phyloP scores from a whole-genome alignment of 75 land plant species.

The Ceratopteris richardii region DNA sequence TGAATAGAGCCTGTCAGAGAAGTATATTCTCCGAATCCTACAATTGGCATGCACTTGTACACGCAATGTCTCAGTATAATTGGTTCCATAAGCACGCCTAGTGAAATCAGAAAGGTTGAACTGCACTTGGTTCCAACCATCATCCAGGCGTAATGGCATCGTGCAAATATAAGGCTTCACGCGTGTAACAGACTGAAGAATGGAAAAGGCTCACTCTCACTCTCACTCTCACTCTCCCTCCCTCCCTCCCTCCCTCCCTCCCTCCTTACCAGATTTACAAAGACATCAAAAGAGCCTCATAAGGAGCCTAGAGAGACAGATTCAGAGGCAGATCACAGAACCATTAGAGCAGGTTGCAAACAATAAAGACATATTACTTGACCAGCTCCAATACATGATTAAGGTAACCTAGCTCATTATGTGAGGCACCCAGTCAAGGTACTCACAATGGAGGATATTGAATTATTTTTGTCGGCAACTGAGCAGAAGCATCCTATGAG shows the following conservation, averaged over 20 bases:
- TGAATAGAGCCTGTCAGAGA: constrained; percentile 82
- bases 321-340: no score
- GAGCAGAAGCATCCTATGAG: no score
- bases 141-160: constrained; percentile 84
- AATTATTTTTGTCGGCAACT: no score
- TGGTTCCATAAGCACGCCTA: constrained; percentile 88
- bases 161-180: constrained; percentile 96
- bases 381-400: no score
- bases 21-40: constrained; percentile 82
- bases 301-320: background rate
- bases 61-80: constrained; percentile 84
- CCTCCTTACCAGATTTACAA: background rate
- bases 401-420: no score
- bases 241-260: no score
- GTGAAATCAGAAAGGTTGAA: constrained; percentile 86
- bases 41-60: constrained; percentile 98
- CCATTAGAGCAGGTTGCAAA: no score
- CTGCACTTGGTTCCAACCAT: constrained; percentile 93
- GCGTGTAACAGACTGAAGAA: constrained; percentile 62
- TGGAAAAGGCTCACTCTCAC: background rate
- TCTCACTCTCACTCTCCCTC: background rate
- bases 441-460: no score
- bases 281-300: background rate
- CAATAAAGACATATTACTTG: no score
- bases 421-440: no score